Conservation (phyloP, 1,284 basidiomycete genomes). For the Papiliotrema nemorosa region DNA sequence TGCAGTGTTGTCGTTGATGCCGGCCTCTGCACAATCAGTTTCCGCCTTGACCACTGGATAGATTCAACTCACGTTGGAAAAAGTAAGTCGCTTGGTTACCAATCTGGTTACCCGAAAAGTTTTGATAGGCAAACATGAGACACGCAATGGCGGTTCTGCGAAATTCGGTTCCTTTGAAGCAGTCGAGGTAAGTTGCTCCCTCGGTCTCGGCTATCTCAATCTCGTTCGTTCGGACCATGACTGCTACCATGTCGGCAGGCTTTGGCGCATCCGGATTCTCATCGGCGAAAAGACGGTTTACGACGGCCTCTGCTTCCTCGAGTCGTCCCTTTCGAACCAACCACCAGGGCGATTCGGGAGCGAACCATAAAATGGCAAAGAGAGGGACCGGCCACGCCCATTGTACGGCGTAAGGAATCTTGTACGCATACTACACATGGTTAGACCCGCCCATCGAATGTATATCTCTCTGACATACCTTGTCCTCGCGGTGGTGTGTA, state of each 20-base stretch:
- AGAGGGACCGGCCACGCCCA: constrained; percentile 10
- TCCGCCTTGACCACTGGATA: too few species aligned
- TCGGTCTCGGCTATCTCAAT: constrained; percentile 35
- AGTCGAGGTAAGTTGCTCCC: constrained; percentile 49
- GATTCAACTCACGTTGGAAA: constrained; percentile 15
- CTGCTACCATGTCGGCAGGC: constrained; percentile 47
- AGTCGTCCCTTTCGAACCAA: constrained; percentile 44
- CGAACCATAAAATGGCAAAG: constrained; percentile 13
- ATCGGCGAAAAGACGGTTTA: constrained; percentile 47
- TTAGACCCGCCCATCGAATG: constrained; percentile 42
- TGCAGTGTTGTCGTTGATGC: constrained; percentile 34
- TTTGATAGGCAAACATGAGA: constrained; percentile 9
- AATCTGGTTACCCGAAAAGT: constrained; percentile 6
- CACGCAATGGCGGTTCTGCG: constrained; percentile 47
- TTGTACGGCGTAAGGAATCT: constrained; percentile 21
- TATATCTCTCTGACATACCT: too few species aligned
- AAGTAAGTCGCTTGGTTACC: constrained; percentile 6
- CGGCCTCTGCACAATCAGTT: constrained; percentile 30
- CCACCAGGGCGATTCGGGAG: constrained; percentile 40
- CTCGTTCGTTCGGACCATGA: constrained; percentile 42
- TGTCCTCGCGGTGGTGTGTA: constrained; percentile 25
- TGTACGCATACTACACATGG: constrained; percentile 4
- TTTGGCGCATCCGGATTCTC: constrained; percentile 45
- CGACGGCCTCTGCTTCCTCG: constrained; percentile 51
- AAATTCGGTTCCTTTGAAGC: constrained; percentile 49